Percentiles rank a stretch among this genome's conserved stretches.
phyloP scores from a whole-genome alignment of 306 rosid species.

The Hippophae rhamnoides region DNA sequence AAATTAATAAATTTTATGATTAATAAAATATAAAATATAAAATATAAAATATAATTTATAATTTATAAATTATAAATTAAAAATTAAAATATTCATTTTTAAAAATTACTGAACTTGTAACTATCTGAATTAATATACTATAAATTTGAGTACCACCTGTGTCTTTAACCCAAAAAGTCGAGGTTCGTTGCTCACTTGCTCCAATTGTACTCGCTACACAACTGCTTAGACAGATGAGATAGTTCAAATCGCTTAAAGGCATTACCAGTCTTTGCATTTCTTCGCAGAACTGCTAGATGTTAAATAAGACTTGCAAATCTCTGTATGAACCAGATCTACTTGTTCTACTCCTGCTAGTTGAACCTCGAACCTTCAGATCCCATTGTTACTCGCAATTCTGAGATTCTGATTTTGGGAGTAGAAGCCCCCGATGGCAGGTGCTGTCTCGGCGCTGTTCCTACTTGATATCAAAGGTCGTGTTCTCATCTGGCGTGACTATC shows the following conservation, averaged over 20 bases:
- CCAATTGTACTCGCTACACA: not conserved
- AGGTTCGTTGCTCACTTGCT: conserved; percentile 1
- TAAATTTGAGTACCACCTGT: too few relatives aligned
- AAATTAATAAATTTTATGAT: too few relatives aligned
- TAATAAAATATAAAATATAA: too few relatives aligned
- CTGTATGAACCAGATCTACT: not conserved
- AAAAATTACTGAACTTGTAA: too few relatives aligned
- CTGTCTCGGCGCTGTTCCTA: conserved; percentile 93
- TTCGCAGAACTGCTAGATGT: not conserved
- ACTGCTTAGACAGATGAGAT: not conserved
- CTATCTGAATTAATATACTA: too few relatives aligned
- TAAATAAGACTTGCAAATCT: conserved; percentile 17
- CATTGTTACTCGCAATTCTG: conserved; percentile 21
- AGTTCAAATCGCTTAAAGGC: not conserved
- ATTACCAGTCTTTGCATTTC: not conserved
- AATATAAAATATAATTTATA: too few relatives aligned
- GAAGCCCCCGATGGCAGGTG: conserved; percentile 61
- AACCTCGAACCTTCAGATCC: not conserved
- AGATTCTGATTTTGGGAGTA: conserved; percentile 28
- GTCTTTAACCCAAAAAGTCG: too few relatives aligned
- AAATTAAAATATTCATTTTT: too few relatives aligned
- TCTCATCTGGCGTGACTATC: conserved; percentile 97
- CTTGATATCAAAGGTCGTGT: conserved; percentile 99
- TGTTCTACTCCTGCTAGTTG: too few relatives aligned
- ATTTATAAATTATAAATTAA: too few relatives aligned